Evolutionary conservation across 257 asterid genomes (phyloP).

Genomic region (Solanum virginianum): DNA sequence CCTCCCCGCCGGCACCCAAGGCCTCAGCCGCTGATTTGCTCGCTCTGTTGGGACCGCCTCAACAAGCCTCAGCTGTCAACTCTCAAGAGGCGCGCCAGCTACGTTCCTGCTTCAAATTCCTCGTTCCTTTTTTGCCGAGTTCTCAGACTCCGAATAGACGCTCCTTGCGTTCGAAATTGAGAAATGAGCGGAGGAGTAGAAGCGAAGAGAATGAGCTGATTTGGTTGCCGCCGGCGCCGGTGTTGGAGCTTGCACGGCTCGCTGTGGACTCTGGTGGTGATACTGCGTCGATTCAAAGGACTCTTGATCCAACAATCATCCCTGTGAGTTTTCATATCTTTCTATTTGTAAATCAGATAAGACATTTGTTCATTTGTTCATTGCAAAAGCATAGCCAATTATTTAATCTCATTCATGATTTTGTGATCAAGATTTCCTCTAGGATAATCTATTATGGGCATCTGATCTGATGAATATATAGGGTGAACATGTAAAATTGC

Average conservation of each 20-base stretch:
- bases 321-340: conserved; percentile 19
- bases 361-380: too few relatives aligned
- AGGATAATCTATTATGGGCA: background rate
- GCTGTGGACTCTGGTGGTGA: conserved; percentile 77
- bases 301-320: conserved; percentile 60
- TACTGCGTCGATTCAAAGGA: conserved; percentile 57
- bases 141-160: conserved; percentile 8
- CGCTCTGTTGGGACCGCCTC: conserved; percentile 56
- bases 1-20: conserved; percentile 14
- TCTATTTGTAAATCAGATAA: background rate
- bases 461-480: background rate
- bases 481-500: background rate
- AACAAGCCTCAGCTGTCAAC: conserved; percentile 55
- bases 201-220: conserved; percentile 32
- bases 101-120: conserved; percentile 60
- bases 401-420: background rate
- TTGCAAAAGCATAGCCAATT: background rate
- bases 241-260: conserved; percentile 77
- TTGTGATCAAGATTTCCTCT: background rate
- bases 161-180: conserved; percentile 10
- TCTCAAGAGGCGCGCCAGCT: conserved; percentile 38
- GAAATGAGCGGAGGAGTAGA: conserved; percentile 1
- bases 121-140: conserved; percentile 38
- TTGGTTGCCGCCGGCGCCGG: conserved; percentile 62
- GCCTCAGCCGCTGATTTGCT: conserved; percentile 73